Evolutionary conservation across 2,329 filamentous ascomycete species (phyloP).

Genomic region (Domatiomyces globalis): DNA sequence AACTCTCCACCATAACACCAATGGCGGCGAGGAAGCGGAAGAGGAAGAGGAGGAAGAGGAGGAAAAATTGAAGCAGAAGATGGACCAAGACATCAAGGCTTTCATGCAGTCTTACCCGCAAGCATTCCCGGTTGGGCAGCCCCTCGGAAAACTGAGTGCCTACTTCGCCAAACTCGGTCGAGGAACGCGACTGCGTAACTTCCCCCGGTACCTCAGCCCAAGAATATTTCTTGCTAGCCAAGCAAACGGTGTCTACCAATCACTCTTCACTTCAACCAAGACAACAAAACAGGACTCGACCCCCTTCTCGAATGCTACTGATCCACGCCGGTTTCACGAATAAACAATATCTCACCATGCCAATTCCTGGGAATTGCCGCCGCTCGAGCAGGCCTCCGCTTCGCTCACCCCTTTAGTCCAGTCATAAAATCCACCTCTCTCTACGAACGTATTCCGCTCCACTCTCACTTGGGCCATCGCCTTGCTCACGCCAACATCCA

Average conservation of each 20-base stretch:
- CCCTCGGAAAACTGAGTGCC: slow-evolving; percentile 2
- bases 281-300: neutral
- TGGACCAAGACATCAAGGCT: neutral
- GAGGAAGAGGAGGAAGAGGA: neutral
- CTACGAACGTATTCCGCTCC: slow-evolving; percentile 32
- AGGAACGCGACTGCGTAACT: neutral
- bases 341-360: neutral
- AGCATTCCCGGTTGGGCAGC: slow-evolving; percentile 1
- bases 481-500: slow-evolving; percentile 35
- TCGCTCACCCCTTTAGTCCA: slow-evolving; percentile 26
- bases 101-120: slow-evolving; percentile 2
- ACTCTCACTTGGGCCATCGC: slow-evolving; percentile 34
- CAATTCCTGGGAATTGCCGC: neutral
- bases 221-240: no score
- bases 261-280: neutral
- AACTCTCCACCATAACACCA: neutral
- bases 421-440: slow-evolving; percentile 37
- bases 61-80: neutral
- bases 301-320: neutral
- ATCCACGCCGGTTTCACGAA: neutral
- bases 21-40: neutral
- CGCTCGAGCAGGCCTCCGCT: neutral
- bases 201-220: no score
- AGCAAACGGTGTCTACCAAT: no score
- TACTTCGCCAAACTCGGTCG: slow-evolving; percentile 1